A percentile compares a stretch with the other conserved stretches of the same genome.
phyloP scores from a whole-genome alignment of 106 monocot species.

The Allium fistulosum region DNA sequence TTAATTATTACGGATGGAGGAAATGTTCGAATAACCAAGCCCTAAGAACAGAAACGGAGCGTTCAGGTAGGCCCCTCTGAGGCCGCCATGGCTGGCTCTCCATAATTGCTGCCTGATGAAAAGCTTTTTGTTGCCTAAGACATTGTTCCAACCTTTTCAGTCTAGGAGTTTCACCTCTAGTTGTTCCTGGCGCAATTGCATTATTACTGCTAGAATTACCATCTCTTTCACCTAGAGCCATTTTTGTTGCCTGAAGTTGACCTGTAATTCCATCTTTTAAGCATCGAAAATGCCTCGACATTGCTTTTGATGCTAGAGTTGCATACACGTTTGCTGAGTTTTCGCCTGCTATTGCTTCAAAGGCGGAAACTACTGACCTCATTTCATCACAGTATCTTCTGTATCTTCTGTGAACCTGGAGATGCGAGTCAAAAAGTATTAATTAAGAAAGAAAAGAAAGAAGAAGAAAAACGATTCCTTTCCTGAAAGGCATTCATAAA shows the following conservation, averaged over 20 bases:
- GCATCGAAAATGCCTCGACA: slow-evolving; percentile 83
- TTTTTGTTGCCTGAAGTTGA: slow-evolving; percentile 40
- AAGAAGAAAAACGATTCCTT: not conserved
- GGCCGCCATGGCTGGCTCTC: slow-evolving; percentile 77
- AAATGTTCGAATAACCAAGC: slow-evolving; percentile 98
- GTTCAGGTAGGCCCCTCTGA: slow-evolving; percentile 79
- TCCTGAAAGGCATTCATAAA: not conserved
- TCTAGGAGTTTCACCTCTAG: slow-evolving; percentile 72
- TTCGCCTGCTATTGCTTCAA: slow-evolving; percentile 55
- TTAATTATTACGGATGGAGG: slow-evolving; percentile 63
- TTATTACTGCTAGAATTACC: too few relatives aligned
- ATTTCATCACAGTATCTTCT: slow-evolving; percentile 66
- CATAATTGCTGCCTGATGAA: slow-evolving; percentile 52
- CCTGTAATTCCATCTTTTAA: slow-evolving; percentile 53
- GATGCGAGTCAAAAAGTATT: not conserved
- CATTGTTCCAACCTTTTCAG: slow-evolving; percentile 58
- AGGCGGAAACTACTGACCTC: slow-evolving; percentile 40
- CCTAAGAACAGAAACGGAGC: slow-evolving; percentile 62
- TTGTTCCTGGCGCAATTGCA: slow-evolving; percentile 21
- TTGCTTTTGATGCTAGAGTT: slow-evolving; percentile 62
- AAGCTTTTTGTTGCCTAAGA: slow-evolving; percentile 58
- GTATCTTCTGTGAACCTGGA: slow-evolving; percentile 64
- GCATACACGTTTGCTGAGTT: slow-evolving; percentile 58
- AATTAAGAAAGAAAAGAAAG: not conserved
- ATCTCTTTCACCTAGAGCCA: slow-evolving; percentile 57